phyloP scores from a whole-genome alignment of 2,329 filamentous ascomycete genomes.

The Pseudogymnoascus sp. region DNA sequence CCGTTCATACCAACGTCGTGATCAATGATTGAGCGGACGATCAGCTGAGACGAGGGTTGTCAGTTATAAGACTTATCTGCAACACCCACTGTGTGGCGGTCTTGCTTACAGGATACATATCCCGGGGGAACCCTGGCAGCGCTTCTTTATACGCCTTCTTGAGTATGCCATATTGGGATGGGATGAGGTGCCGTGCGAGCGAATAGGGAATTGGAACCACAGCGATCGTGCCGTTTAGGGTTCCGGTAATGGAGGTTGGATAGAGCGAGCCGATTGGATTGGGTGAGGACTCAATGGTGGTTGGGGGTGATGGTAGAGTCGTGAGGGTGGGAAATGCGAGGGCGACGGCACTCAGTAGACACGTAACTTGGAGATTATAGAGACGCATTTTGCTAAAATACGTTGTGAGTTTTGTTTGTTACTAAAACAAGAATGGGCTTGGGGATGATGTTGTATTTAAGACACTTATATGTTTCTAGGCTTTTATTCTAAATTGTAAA shows the following conservation, averaged over 20 bases:
- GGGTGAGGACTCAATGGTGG: slow-evolving; percentile 22
- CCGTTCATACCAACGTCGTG: slow-evolving; percentile 17
- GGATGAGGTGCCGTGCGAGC: slow-evolving; percentile 40
- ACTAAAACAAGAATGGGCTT: too few relatives aligned
- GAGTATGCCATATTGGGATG: slow-evolving; percentile 40
- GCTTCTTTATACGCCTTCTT: slow-evolving; percentile 39
- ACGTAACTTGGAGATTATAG: not conserved
- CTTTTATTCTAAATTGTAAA: too few relatives aligned
- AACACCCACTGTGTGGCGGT: not conserved
- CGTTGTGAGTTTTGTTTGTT: too few relatives aligned
- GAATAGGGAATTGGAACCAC: slow-evolving; percentile 43
- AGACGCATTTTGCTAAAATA: not conserved
- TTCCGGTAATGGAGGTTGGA: slow-evolving; percentile 41
- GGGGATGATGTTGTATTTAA: not conserved
- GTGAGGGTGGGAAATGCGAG: not conserved
- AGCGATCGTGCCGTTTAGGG: slow-evolving; percentile 44
- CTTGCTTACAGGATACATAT: slow-evolving; percentile 41
- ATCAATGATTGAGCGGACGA: slow-evolving; percentile 17
- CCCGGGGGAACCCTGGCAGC: slow-evolving; percentile 40
- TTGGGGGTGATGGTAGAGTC: not conserved
- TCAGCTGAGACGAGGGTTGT: slow-evolving; percentile 12
- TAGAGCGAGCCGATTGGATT: slow-evolving; percentile 42
- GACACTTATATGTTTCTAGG: not conserved
- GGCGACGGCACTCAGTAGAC: not conserved
- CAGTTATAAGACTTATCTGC: not conserved